phyloP scores from a whole-genome alignment of 257 asterid genomes.

The Solanum tarapatanum region DNA sequence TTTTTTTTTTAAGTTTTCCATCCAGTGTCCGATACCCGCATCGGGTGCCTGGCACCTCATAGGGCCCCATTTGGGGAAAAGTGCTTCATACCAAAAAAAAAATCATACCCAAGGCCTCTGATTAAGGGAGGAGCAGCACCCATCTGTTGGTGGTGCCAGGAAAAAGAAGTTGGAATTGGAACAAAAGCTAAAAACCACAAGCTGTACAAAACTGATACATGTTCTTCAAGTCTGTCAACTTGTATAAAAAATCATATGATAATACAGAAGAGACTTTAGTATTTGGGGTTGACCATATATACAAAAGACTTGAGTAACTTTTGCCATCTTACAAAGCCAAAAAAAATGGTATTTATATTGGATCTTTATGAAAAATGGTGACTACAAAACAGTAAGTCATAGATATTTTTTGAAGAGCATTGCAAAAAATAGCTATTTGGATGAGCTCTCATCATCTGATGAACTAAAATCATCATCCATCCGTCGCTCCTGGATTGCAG shows the following conservation, averaged over 20 bases:
- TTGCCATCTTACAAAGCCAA: not conserved
- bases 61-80: too few species aligned
- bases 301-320: not conserved
- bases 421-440: not conserved
- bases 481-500: slow-evolving; percentile 54
- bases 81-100: too few species aligned
- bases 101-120: not conserved
- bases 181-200: not conserved
- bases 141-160: not conserved
- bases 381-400: not conserved
- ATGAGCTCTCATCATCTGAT: slow-evolving; percentile 48
- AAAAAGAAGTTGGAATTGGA: not conserved
- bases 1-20: not conserved
- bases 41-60: not conserved
- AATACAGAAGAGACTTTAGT: not conserved
- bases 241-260: not conserved
- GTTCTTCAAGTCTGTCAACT: not conserved
- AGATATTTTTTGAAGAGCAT: not conserved
- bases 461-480: slow-evolving; percentile 48
- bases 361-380: not conserved
- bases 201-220: not conserved
- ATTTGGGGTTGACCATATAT: not conserved
- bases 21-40: not conserved
- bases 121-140: not conserved
- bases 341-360: not conserved